Evolutionary conservation across 257 asterid genomes (phyloP), one percentile per base, ranked within the genome.

Genomic region (Plectranthus barbatus): DNA sequence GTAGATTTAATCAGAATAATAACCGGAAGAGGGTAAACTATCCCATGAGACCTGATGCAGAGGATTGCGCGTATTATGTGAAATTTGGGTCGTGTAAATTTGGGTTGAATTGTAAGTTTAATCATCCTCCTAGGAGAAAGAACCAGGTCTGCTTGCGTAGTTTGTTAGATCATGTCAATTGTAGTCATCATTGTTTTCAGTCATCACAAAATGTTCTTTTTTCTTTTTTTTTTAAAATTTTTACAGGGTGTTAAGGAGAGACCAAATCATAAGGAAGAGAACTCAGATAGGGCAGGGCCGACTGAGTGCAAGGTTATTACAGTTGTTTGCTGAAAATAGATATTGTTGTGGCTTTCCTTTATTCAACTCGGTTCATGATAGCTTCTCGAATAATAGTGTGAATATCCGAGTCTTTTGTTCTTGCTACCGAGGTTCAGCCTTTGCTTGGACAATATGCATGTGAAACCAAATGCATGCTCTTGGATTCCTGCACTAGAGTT

Each of bases 21-120:
- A 62, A 23, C 62, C 47, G 73, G 34, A 70, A 70, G 85, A 79
- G 58, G 73, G 17, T 29, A 54, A 68, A 40, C 65, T 92, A 85
- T 74, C 97, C 99, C 0, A 18, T 81, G 79, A 79, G 99, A 74
- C 86, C 89, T 14, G 99, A 86, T 61, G 95, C 95, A 0, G 96
- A 82, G 77, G 99, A 87, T 72, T 93, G 99, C 57, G 42, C 92
- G 0, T 93, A 37, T 74, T 93, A 79, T 57, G 66, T 87, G 94
- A 90, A 80, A 69, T 83, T 81, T 3, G 94, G 95, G 47, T 72
- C 79, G 47, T 93, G 97, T 74, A 93, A 93, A 80, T 93, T 80
- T 66, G 99, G 96, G 23, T 42, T 74, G 33, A 65, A 72, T 75
- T 93, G 99, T 92, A 90, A 87, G 87, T 93, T 85, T 69, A 93